Base-by-base conservation (phyloP, 2,329 filamentous ascomycete genomes). In the Aspergillus tamarii region DNA sequence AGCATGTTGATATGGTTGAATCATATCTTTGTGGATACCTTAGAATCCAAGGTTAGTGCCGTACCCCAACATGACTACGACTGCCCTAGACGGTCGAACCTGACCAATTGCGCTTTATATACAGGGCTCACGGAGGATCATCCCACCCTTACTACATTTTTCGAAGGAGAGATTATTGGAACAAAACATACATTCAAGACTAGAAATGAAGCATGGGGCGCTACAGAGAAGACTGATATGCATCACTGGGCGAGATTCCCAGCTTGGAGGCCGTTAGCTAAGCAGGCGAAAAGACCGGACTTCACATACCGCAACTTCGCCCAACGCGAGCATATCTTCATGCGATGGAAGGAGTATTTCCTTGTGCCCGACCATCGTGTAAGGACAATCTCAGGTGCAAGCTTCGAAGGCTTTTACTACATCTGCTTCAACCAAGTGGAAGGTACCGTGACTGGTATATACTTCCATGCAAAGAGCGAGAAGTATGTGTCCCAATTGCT, bases 331-430 rank as follows among this genome's bases (percentile, higher is more conserved):
- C 89, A 96, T 76, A 89, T 99, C 36, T 99, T 97, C 74, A 99
- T 99, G 95, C 89, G 95, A 65, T 99, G 95, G 95, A 99, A 99
- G 79, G 95, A 99, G 75, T 93, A 96, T 73, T 99, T 99, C 73
- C 83, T 99, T 0, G 95, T 99, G 0, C 95, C 95, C 1, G 94
- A 99, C 73, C 95, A 99, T 77, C 88, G 92, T 19, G 93, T 98
- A 23, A 87, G 90, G 65, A 96, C 92, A 12, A 97, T 99, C 66
- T 91, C 89, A 39, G 95, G 95, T 21, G 95, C 95, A 9, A 98
- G 94, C 74, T 99, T 98, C 65, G 95, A 99, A 75, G 95, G 95
- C 0, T 99, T 99, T 77, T 99, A 98, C 77, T 99, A 99, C 75
- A 98, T 99, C 69, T 97, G 94, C 81, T 98, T 98, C 82, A 97